Conservation (phyloP, 805 yeast genomes). For the Lipomyces japonicus region DNA sequence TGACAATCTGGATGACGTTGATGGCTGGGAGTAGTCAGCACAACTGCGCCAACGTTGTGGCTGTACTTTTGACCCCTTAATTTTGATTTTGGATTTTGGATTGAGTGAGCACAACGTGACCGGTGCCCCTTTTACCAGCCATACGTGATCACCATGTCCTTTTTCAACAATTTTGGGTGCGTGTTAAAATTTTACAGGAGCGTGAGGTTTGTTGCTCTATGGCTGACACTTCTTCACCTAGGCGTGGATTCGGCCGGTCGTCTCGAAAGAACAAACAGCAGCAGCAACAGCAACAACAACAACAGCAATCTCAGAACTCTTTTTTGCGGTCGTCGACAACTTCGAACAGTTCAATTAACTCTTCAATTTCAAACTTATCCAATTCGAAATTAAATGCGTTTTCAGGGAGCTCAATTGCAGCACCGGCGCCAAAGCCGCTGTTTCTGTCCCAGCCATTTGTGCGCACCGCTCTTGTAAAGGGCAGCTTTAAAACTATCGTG, state of each 20-base stretch:
- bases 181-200: constrained; percentile 16
- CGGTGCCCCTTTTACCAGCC: no score
- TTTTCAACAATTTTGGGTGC: constrained; percentile 37
- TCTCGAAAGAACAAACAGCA: constrained; percentile 47
- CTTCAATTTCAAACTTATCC: constrained; percentile 4
- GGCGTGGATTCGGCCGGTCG: constrained; percentile 58
- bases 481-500: constrained; percentile 92
- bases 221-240: not conserved
- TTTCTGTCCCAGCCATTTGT: constrained; percentile 91
- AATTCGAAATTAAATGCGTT: constrained; percentile 23
- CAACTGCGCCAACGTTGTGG: no score
- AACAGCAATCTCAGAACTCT: constrained; percentile 14
- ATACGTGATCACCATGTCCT: constrained; percentile 36
- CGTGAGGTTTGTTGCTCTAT: no score
- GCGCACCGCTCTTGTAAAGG: constrained; percentile 90
- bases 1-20: no score
- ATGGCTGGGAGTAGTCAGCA: no score
- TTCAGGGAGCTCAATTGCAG: constrained; percentile 33
- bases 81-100: no score
- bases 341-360: constrained; percentile 4
- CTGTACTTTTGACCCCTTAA: no score
- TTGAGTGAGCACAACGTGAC: no score
- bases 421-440: constrained; percentile 45
- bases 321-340: constrained; percentile 18
- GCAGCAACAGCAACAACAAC: constrained; percentile 31